Percentiles rank a stretch among this genome's conserved stretches.
These are phyloP conservation scores for Fusarium ramigenum DNA, from an alignment of 2,329 filamentous ascomycete species.

Conservation along the genomic window DNA sequence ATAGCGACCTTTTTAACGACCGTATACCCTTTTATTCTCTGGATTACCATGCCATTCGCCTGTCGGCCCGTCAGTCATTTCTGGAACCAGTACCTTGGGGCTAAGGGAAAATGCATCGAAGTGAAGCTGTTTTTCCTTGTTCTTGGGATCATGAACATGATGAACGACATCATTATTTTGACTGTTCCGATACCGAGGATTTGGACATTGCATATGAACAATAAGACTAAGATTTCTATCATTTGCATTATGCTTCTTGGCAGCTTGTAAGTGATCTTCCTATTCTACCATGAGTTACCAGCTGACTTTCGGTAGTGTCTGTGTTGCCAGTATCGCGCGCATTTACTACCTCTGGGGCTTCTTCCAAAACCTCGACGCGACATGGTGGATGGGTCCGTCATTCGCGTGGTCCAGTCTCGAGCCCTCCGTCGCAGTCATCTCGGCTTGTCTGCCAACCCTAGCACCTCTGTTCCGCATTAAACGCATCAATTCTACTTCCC, in stretches of 20 bases:
- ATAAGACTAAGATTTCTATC: constrained; percentile 9
- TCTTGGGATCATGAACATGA: constrained; percentile 17
- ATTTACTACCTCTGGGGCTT: constrained; percentile 20
- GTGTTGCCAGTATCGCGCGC: constrained; percentile 2
- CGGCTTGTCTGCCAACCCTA: background rate
- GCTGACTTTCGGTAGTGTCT: background rate
- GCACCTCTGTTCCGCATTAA: constrained; percentile 8
- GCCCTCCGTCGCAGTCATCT: constrained; percentile 1
- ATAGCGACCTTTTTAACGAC: background rate
- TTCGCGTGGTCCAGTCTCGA: constrained; percentile 22
- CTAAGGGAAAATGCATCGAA: background rate
- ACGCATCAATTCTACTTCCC: background rate
- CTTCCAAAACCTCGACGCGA: constrained; percentile 9
- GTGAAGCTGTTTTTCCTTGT: constrained; percentile 11
- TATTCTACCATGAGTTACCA: rapidly evolving
- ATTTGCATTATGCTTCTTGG: constrained; percentile 20
- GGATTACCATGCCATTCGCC: constrained; percentile 14
- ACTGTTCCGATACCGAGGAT: constrained; percentile 11
- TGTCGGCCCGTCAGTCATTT: constrained; percentile 10
- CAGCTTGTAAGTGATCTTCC: background rate
- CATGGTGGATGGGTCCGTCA: constrained; percentile 15
- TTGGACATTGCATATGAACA: constrained; percentile 16
- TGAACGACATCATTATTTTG: constrained; percentile 13
- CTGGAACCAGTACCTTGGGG: constrained; percentile 11
- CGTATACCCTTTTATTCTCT: constrained; percentile 6